Base-by-base conservation (phyloP, 176 grass and related monocot genomes). In the Alloteropsis semialata region DNA sequence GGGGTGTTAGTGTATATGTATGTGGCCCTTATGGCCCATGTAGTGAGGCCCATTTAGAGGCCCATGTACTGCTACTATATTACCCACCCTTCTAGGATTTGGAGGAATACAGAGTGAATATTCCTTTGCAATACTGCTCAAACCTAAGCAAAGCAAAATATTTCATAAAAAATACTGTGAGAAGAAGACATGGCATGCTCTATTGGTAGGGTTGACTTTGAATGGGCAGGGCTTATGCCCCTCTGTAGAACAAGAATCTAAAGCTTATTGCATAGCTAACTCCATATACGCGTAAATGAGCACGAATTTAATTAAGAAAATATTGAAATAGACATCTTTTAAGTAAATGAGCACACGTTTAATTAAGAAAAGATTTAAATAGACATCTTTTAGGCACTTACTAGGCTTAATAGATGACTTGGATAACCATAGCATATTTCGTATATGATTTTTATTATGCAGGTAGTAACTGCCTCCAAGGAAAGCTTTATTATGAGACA, bases 271-370 rank as follows among this genome's bases (percentile, higher is more conserved):
- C 10, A 67, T 22, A 13, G 14, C 18, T 46, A 59, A 34, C 34
- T 27, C 41, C 30, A 25, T 13, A 55, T 30, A 76, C 8, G 50
- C 45, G 46, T 65, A 65, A 60, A 63, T 49, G 6, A 74, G 76
- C 39, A 85, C 37, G 72, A 41, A n/a, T 27, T 22, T 6, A 32
- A 36, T 25, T 66, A 12, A 15, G 28, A 56, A 54, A 65, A 28
- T 8, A 38, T 74, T 69, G 30, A 74, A 72, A 65, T 17, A n/a
- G 33, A 21, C 1, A 72, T 55, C 11, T 34, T 43, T 71, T 30
- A 88, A 69, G 46, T 65, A 65, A 60, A 63, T 49, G 6, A 74
- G 76, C 39, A 85, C 37, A 79, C 30, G 32, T 27, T 22, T 6
- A 32, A 36, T 25, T 66, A 12, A 15, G 28, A 56, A 54, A 65